A percentile compares a stretch with the other conserved stretches of the same genome.
Evolutionary conservation across 208 protist species (phyloP).

Genomic region (Trypanosomatidae sp.): DNA sequence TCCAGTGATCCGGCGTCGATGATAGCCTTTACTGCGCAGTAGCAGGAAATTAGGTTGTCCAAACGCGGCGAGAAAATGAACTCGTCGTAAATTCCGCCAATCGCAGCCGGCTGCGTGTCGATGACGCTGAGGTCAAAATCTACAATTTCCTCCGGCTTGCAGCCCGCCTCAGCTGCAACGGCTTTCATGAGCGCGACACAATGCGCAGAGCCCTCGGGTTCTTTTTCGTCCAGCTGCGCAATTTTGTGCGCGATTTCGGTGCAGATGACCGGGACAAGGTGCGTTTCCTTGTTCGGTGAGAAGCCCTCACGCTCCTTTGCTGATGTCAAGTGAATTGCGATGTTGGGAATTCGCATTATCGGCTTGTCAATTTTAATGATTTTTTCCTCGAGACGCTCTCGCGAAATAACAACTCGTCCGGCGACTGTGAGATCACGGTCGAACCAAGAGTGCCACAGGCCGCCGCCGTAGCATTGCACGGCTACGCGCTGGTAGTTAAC

Average conservation of each 20-base stretch:
- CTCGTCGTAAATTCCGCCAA: slow-evolving; percentile 94
- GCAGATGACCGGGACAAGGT: slow-evolving; percentile 93
- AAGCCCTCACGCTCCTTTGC: slow-evolving; percentile 81
- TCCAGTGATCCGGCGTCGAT: no score
- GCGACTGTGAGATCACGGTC: slow-evolving; percentile 89
- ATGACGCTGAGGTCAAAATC: slow-evolving; percentile 96
- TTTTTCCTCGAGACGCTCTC: slow-evolving; percentile 37
- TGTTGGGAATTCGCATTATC: slow-evolving; percentile 93
- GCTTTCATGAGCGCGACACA: slow-evolving; percentile 75
- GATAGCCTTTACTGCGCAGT: no score
- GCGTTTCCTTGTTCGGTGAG: slow-evolving; percentile 95
- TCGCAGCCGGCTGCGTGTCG: slow-evolving; percentile 90
- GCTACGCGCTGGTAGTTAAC: slow-evolving; percentile 59
- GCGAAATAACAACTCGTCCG: slow-evolving; percentile 69
- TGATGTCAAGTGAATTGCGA: slow-evolving; percentile 96
- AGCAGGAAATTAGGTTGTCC: slow-evolving; percentile 97
- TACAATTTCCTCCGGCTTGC: slow-evolving; percentile 80
- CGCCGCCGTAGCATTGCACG: slow-evolving; percentile 89
- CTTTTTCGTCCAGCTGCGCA: slow-evolving; percentile 13
- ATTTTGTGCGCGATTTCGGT: slow-evolving; percentile 41
- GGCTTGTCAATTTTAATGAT: slow-evolving; percentile 89
- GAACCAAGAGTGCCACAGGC: slow-evolving; percentile 92
- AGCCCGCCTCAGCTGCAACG: slow-evolving; percentile 62
- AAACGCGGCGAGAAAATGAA: slow-evolving; percentile 96
- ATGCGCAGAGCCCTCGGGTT: slow-evolving; percentile 34